Conservation (phyloP, 129 eudicot species). For the Saposhnikovia divaricata region DNA sequence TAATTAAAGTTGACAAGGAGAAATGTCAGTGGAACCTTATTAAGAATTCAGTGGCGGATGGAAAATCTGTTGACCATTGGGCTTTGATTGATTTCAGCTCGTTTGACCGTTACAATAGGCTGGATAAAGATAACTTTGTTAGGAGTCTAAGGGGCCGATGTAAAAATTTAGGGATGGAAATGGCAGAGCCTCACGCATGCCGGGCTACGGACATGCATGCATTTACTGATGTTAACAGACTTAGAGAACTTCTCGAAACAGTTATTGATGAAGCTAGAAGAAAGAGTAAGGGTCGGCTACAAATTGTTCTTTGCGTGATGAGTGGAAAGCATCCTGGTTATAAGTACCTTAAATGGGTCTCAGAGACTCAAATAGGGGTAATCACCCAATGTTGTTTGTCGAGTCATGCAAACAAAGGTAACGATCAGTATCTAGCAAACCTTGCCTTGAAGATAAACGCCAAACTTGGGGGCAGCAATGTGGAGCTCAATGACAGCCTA, state of each 20-base stretch:
- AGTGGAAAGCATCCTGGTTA: conserved; percentile 39
- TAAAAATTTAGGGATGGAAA: conserved; percentile 31
- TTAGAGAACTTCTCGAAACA: conserved; percentile 21
- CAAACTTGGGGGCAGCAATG: conserved; percentile 73
- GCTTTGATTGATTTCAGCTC: conserved; percentile 55
- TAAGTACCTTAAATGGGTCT: conserved; percentile 50
- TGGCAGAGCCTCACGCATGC: conserved; percentile 31
- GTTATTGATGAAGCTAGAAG: conserved; percentile 19
- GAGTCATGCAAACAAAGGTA: conserved; percentile 27
- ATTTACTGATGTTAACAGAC: conserved; percentile 9
- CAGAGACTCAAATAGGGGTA: conserved; percentile 65
- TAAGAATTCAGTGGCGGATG: conserved; percentile 39
- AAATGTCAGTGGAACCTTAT: conserved; percentile 69
- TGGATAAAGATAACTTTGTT: conserved; percentile 23
- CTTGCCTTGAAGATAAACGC: conserved; percentile 74
- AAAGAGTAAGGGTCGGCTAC: conserved; percentile 11
- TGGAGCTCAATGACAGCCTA: conserved; percentile 35
- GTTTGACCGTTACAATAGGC: not conserved
- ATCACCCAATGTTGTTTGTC: conserved; percentile 66
- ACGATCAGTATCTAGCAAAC: conserved; percentile 58
- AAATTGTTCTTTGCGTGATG: conserved; percentile 66
- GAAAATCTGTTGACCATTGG: conserved; percentile 52
- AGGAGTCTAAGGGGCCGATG: conserved; percentile 29
- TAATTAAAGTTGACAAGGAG: conserved; percentile 31
- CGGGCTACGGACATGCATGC: conserved; percentile 19